These are phyloP conservation scores for Erigeron philadelphicus DNA, from an alignment of 140 eudicot genomes.

Conservation along the genomic window DNA sequence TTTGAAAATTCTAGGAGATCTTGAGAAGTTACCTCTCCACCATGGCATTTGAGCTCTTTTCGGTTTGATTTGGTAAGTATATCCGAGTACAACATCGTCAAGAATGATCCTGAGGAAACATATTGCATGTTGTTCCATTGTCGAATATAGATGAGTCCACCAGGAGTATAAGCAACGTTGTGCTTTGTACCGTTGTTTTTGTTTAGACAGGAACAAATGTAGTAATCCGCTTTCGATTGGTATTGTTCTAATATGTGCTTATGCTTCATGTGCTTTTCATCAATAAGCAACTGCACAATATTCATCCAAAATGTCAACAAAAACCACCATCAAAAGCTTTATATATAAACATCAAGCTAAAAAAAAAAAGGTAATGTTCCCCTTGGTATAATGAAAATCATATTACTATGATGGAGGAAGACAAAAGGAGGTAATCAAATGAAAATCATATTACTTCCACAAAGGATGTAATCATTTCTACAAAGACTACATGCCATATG, in stretches of 20 bases:
- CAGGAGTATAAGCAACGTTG: slow-evolving; percentile 43
- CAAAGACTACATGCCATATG: slow-evolving; percentile 28
- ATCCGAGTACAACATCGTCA: slow-evolving; percentile 50
- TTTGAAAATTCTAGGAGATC: slow-evolving; percentile 45
- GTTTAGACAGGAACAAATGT: slow-evolving; percentile 55
- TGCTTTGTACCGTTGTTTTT: slow-evolving; percentile 46
- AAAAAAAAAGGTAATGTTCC: neutral
- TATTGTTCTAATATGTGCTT: slow-evolving; percentile 33
- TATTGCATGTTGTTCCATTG: slow-evolving; percentile 95
- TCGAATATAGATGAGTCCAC: slow-evolving; percentile 67
- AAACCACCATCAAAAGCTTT: neutral
- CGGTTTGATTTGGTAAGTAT: slow-evolving; percentile 31
- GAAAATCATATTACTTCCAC: slow-evolving; percentile 20
- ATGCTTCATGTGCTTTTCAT: slow-evolving; percentile 39
- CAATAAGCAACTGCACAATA: slow-evolving; percentile 39
- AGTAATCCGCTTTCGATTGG: slow-evolving; percentile 52
- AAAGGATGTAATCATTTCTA: slow-evolving; percentile 27
- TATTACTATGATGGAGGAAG: slow-evolving; percentile 17
- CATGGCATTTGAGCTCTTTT: slow-evolving; percentile 35
- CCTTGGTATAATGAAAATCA: slow-evolving; percentile 10
- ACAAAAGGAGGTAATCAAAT: neutral
- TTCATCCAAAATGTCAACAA: neutral
- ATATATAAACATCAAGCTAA: too few relatives aligned
- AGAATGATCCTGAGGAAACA: slow-evolving; percentile 50
- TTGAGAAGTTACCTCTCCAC: slow-evolving; percentile 34